Evolutionary conservation across 2,329 filamentous ascomycete species (phyloP).

Genomic region (Reticulascus tulasneorum): DNA sequence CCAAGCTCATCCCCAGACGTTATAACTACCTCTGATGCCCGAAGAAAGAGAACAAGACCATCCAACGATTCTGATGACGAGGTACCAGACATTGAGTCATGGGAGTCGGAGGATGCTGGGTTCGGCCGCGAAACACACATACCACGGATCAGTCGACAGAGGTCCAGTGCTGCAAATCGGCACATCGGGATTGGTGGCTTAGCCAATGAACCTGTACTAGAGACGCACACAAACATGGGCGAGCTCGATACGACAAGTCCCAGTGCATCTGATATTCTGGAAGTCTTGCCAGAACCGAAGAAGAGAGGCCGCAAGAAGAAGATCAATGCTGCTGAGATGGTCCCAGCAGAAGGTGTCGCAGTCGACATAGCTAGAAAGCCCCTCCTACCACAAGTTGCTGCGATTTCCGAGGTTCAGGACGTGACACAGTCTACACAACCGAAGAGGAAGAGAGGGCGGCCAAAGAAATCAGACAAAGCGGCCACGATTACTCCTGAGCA

Average conservation of each 20-base stretch:
- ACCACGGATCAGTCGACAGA: slow-evolving; percentile 12
- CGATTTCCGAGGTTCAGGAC: slow-evolving; percentile 1
- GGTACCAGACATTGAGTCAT: slow-evolving; percentile 3
- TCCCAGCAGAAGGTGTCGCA: not conserved
- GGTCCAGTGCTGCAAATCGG: slow-evolving; percentile 9
- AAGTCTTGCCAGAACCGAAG: slow-evolving; percentile 2
- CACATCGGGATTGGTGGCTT: slow-evolving; percentile 2
- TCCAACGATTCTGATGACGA: not conserved
- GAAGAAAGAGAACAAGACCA: slow-evolving; percentile 5
- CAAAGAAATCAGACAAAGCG: slow-evolving; percentile 30
- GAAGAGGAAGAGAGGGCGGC: slow-evolving; percentile 30
- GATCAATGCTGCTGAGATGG: not conserved
- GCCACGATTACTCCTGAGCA: slow-evolving; percentile 7
- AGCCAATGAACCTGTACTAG: slow-evolving; percentile 1
- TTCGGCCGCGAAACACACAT: slow-evolving; percentile 3
- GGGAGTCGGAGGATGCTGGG: slow-evolving; percentile 12
- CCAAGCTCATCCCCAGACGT: slow-evolving; percentile 17
- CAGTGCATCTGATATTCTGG: no score
- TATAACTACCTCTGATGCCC: slow-evolving; percentile 11
- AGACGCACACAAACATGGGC: not conserved
- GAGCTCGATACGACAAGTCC: not conserved
- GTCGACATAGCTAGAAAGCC: not conserved
- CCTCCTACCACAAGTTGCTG: not conserved
- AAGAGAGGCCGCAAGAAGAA: slow-evolving; percentile 16
- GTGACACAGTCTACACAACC: slow-evolving; percentile 3